phyloP scores from a whole-genome alignment of 1,139 yeast species.

The Protomyces inundatus region DNA sequence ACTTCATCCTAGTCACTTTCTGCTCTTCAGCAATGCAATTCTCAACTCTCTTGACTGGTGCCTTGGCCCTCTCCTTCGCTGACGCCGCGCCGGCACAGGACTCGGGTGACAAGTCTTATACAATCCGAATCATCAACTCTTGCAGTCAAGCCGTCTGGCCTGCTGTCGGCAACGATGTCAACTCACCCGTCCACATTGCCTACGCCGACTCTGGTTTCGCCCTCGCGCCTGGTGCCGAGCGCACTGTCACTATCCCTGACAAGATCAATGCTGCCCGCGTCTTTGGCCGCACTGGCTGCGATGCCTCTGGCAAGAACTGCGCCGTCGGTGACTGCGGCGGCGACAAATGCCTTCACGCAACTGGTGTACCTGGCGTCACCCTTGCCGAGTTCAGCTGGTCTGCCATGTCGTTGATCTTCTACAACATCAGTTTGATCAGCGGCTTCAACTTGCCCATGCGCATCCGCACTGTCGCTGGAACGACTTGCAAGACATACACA shows the following conservation, averaged over 20 bases:
- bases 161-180: slow-evolving; percentile 17
- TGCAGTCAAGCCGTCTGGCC: slow-evolving; percentile 22
- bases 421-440: slow-evolving; percentile 22
- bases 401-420: slow-evolving; percentile 18
- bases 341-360: slow-evolving; percentile 2
- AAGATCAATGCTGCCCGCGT: slow-evolving; percentile 17
- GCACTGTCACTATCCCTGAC: slow-evolving; percentile 10
- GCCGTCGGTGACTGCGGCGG: slow-evolving; percentile 25
- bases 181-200: slow-evolving; percentile 4
- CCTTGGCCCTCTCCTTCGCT: neutral
- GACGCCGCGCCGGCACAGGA: neutral
- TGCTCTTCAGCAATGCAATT: neutral
- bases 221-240: slow-evolving; percentile 7
- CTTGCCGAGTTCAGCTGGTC: slow-evolving; percentile 26
- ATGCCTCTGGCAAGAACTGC: slow-evolving; percentile 6
- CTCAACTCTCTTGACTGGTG: neutral
- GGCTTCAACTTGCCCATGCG: slow-evolving; percentile 22
- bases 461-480: slow-evolving; percentile 4
- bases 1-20: neutral
- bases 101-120: neutral
- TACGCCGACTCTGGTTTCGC: slow-evolving; percentile 8
- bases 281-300: slow-evolving; percentile 23
- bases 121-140: slow-evolving; percentile 16
- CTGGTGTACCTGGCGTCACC: slow-evolving; percentile 21
- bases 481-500: slow-evolving; percentile 11